These are phyloP conservation scores for Pugionium dolabratum DNA, from an alignment of 345 rosid species.

Conservation along the genomic window DNA sequence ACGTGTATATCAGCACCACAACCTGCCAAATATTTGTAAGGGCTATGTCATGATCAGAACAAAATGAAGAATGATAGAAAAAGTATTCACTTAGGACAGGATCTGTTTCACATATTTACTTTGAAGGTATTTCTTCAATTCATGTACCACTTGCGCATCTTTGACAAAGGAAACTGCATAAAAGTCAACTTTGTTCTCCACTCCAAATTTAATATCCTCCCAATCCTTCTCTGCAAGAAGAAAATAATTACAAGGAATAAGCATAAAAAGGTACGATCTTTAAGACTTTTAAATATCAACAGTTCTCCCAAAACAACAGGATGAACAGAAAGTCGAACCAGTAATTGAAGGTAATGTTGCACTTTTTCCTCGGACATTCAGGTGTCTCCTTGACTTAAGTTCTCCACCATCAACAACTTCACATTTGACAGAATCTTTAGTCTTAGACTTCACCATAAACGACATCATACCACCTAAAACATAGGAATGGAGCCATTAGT, in stretches of 20 bases:
- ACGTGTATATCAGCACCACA: constrained; percentile 88
- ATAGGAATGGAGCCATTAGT: constrained; percentile 1
- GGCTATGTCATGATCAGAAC: constrained; percentile 10
- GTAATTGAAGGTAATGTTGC: constrained; percentile 98
- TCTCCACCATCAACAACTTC: constrained; percentile 99
- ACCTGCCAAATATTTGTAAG: constrained; percentile 38
- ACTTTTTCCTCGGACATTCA: constrained; percentile 97
- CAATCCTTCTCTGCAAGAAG: constrained; percentile 86
- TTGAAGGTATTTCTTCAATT: constrained; percentile 86
- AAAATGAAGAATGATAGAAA: neutral
- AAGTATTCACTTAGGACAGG: constrained; percentile 15
- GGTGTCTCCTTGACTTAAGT: constrained; percentile 94
- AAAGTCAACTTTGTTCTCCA: constrained; percentile 91
- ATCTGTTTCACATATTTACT: constrained; percentile 41
- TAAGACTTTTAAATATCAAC: neutral
- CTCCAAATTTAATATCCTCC: constrained; percentile 99
- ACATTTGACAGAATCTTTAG: constrained; percentile 91
- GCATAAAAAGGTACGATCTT: constrained; percentile 7
- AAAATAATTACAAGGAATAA: constrained; percentile 25
- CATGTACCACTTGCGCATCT: constrained; percentile 98
- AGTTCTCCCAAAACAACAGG: neutral
- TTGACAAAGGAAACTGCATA: constrained; percentile 98
- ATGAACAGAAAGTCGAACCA: constrained; percentile 47
- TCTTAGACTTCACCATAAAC: constrained; percentile 80
- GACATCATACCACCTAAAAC: constrained; percentile 98